A percentile compares a stretch with the other conserved stretches of the same genome.
phyloP scores from a whole-genome alignment of 2,329 filamentous ascomycete species.

The Fusarium pininemorale region DNA sequence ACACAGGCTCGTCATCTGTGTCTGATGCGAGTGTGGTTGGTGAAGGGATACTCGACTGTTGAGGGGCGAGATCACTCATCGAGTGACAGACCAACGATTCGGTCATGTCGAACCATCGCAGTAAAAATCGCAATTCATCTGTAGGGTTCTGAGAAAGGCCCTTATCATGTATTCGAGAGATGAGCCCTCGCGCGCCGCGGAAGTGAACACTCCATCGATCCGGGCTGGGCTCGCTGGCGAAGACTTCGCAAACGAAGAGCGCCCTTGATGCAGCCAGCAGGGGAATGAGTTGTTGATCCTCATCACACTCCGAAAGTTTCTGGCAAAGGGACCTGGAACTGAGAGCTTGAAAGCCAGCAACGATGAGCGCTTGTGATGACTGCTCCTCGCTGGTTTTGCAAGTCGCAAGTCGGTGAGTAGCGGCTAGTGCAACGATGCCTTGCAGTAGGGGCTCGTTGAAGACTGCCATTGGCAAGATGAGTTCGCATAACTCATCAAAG shows the following conservation, averaged over 20 bases:
- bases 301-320: slow-evolving; percentile 17
- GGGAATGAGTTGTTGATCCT: slow-evolving; percentile 20
- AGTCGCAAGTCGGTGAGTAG: slow-evolving; percentile 25
- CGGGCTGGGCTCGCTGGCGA: slow-evolving; percentile 24
- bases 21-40: slow-evolving; percentile 16
- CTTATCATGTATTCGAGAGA: slow-evolving; percentile 17
- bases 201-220: slow-evolving; percentile 35
- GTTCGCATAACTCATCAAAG: slow-evolving; percentile 26
- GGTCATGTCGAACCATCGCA: slow-evolving; percentile 33
- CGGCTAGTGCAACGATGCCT: slow-evolving; percentile 26
- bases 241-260: slow-evolving; percentile 31
- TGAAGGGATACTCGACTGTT: slow-evolving; percentile 22
- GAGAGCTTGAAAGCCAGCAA: slow-evolving; percentile 29
- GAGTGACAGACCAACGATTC: slow-evolving; percentile 30
- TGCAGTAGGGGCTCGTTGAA: slow-evolving; percentile 26
- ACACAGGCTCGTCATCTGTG: slow-evolving; percentile 12
- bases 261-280: slow-evolving; percentile 19
- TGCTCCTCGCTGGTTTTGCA: slow-evolving; percentile 28
- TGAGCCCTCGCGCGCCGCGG: slow-evolving; percentile 22
- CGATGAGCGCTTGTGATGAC: slow-evolving; percentile 12
- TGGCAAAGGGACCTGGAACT: slow-evolving; percentile 31
- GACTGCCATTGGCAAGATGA: slow-evolving; percentile 31
- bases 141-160: slow-evolving; percentile 8
- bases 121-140: slow-evolving; percentile 23
- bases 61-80: slow-evolving; percentile 14